phyloP scores from a whole-genome alignment of 495 filamentous ascomycete species.

The Neurospora sp. region DNA sequence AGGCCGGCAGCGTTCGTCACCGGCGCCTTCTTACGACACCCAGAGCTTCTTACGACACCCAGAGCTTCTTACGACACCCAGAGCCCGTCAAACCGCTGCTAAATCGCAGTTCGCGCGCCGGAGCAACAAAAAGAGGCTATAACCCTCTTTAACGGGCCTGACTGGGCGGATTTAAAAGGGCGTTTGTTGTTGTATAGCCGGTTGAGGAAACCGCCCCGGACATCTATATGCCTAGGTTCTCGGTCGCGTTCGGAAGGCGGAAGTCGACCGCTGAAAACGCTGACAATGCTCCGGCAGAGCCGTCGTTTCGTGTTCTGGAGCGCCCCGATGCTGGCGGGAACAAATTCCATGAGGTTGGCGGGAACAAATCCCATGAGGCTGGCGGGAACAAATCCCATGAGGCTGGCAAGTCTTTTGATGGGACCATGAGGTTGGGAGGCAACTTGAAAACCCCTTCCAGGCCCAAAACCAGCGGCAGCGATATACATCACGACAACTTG shows the following conservation, averaged over 20 bases:
- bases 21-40: background rate
- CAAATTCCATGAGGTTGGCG: slow-evolving; percentile 5
- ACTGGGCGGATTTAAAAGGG: slow-evolving; percentile 7
- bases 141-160: background rate
- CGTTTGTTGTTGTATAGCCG: slow-evolving; percentile 6
- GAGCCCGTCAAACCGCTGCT: background rate
- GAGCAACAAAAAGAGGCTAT: background rate
- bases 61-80: background rate
- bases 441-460: slow-evolving; percentile 12
- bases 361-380: background rate
- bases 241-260: slow-evolving; percentile 39
- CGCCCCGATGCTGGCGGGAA: slow-evolving; percentile 24
- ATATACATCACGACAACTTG: slow-evolving; percentile 43
- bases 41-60: too few species aligned
- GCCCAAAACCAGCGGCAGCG: slow-evolving; percentile 16
- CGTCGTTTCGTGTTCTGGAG: slow-evolving; percentile 41
- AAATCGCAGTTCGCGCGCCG: background rate
- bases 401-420: slow-evolving; percentile 32
- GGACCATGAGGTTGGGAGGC: slow-evolving; percentile 22
- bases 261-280: slow-evolving; percentile 40
- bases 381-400: slow-evolving; percentile 6
- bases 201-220: slow-evolving; percentile 16
- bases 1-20: background rate
- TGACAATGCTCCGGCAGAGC: slow-evolving; percentile 33
- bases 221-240: slow-evolving; percentile 44